A percentile compares a stretch with the other conserved stretches of the same genome.
phyloP scores from a whole-genome alignment of 352 stramenopile species.

The Globisporangium carolinianum region DNA sequence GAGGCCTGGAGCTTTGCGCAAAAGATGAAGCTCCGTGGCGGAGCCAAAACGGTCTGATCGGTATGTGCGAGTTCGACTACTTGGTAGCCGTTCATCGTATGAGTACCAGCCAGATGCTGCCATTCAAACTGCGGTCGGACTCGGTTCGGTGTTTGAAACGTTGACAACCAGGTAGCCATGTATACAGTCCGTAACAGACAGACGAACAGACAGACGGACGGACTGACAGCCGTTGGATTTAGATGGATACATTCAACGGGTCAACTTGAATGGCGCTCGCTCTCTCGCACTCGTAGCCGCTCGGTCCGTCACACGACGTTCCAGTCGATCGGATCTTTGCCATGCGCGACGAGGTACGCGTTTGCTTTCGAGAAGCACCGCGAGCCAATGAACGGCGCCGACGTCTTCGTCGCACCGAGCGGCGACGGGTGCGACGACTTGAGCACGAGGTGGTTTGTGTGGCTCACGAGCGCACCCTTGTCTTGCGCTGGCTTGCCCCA shows the following conservation, averaged over 20 bases:
- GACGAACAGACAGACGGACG: too few species aligned
- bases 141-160: too few species aligned
- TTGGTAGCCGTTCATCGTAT: neutral
- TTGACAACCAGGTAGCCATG: too few species aligned
- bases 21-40: conserved; percentile 8
- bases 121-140: too few species aligned
- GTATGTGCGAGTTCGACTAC: neutral
- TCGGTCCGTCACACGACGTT: conserved; percentile 17
- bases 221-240: too few species aligned
- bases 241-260: too few species aligned
- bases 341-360: conserved; percentile 60
- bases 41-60: conserved; percentile 10
- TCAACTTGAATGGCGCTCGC: too few species aligned
- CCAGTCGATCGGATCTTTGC: conserved; percentile 84
- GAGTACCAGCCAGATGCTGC: too few species aligned
- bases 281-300: conserved; percentile 12
- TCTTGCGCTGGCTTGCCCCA: conserved; percentile 96
- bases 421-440: conserved; percentile 91
- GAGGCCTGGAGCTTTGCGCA: conserved; percentile 37
- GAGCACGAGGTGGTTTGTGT: conserved; percentile 77
- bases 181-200: too few species aligned
- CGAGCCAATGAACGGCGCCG: conserved; percentile 92
- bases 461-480: conserved; percentile 75
- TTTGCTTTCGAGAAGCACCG: conserved; percentile 88
- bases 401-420: conserved; percentile 94